phyloP scores from a whole-genome alignment of 768 basidiomycete species.

The Nidula microcarpa region DNA sequence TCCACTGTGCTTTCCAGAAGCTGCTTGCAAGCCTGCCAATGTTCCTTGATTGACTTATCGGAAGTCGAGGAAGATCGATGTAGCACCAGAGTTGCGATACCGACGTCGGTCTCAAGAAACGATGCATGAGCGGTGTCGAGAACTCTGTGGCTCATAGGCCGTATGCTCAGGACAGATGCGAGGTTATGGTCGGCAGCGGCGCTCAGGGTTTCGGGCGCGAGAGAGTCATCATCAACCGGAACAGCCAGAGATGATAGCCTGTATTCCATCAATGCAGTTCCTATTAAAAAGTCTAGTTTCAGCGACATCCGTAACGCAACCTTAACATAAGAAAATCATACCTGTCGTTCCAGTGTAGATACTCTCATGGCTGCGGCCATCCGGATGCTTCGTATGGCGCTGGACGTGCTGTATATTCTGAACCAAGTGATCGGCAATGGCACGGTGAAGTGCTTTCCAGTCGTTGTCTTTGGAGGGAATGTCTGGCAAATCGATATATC shows the following conservation, averaged over 20 bases:
- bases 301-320: not conserved
- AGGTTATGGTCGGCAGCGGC: constrained; percentile 5
- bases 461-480: constrained; percentile 4
- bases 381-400: constrained; percentile 5
- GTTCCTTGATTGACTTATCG: constrained; percentile 14
- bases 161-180: not conserved
- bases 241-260: constrained; percentile 3
- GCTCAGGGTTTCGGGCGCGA: constrained; percentile 4
- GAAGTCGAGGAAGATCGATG: constrained; percentile 14
- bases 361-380: constrained; percentile 13
- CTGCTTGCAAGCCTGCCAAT: constrained; percentile 15
- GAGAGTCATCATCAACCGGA: constrained; percentile 1
- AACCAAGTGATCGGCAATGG: constrained; percentile 6
- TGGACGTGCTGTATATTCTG: constrained; percentile 19
- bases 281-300: not conserved
- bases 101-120: constrained; percentile 39
- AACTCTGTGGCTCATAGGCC: not conserved
- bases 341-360: constrained; percentile 23
- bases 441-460: constrained; percentile 8
- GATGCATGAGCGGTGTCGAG: constrained; percentile 15
- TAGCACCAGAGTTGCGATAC: constrained; percentile 32
- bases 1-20: constrained; percentile 14
- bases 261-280: constrained; percentile 10
- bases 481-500: constrained; percentile 2
- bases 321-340: constrained; percentile 1